phyloP scores from a whole-genome alignment of 1,284 basidiomycete species.

The Pseudozyma pruni region DNA sequence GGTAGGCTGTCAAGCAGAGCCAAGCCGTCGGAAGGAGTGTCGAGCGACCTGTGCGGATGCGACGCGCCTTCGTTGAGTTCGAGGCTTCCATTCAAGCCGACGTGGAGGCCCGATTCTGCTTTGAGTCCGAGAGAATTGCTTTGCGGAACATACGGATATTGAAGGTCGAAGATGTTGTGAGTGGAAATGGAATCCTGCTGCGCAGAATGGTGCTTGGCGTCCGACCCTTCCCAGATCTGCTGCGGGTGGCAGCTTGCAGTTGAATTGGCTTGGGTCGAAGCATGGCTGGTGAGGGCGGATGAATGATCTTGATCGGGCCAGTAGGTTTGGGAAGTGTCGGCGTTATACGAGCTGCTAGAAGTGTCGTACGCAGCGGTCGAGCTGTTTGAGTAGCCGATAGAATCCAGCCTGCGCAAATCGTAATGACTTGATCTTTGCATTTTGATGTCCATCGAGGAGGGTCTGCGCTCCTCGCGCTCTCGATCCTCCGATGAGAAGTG shows the following conservation, averaged over 20 bases:
- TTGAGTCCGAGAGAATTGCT: slow-evolving; percentile 32
- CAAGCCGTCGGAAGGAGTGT: slow-evolving; percentile 10
- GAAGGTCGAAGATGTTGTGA: slow-evolving; percentile 23
- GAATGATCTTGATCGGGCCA: slow-evolving; percentile 18
- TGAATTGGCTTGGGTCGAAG: slow-evolving; percentile 1
- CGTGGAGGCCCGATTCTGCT: slow-evolving; percentile 17
- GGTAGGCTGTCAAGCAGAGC: slow-evolving; percentile 36
- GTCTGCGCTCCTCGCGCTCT: slow-evolving; percentile 7
- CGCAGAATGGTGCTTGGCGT: slow-evolving; percentile 8
- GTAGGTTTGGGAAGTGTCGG: slow-evolving; percentile 14
- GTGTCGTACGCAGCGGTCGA: slow-evolving; percentile 2
- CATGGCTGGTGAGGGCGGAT: slow-evolving; percentile 2
- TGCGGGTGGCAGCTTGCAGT: slow-evolving; percentile 7
- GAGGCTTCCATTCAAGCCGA: slow-evolving; percentile 23
- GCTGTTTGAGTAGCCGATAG: background rate
- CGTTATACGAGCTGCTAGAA: background rate
- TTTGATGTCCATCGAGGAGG: slow-evolving; percentile 32
- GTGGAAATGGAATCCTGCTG: slow-evolving; percentile 9
- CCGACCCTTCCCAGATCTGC: slow-evolving; percentile 22
- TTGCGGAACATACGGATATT: slow-evolving; percentile 20
- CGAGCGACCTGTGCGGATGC: slow-evolving; percentile 14
- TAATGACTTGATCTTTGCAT: slow-evolving; percentile 33
- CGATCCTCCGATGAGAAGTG: slow-evolving; percentile 24
- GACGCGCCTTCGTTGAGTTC: slow-evolving; percentile 14
- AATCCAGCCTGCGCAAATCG: slow-evolving; percentile 20